Evolutionary conservation across 305 asterid genomes (phyloP).

Genomic region (Fraxinus albicans): DNA sequence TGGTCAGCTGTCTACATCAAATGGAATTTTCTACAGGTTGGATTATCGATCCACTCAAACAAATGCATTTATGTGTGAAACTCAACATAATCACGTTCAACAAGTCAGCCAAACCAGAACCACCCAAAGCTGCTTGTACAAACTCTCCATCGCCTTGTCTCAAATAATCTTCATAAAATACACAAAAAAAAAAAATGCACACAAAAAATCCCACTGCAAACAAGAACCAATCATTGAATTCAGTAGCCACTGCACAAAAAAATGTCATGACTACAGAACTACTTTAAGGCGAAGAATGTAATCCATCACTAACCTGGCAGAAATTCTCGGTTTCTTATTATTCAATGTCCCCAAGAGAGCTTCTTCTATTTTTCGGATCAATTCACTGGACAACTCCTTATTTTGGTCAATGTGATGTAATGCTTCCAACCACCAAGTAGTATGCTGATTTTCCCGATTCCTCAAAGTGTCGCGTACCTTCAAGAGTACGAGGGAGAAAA

Average conservation of each 20-base stretch:
- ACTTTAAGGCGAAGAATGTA: constrained; percentile 3
- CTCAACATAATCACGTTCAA: not conserved
- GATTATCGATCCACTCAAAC: not conserved
- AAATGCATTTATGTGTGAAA: not conserved
- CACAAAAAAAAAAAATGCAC: not conserved
- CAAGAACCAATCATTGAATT: constrained; percentile 16
- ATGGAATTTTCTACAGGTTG: not conserved
- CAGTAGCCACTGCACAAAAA: not conserved
- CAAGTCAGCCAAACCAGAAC: constrained; percentile 1
- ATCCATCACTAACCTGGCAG: constrained; percentile 64
- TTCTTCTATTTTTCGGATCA: constrained; percentile 77
- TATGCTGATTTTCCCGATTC: constrained; percentile 50
- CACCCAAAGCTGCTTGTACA: not conserved
- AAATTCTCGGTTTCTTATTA: constrained; percentile 57
- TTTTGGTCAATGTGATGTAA: constrained; percentile 78
- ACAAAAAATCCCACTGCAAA: not conserved
- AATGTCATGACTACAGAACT: constrained; percentile 10
- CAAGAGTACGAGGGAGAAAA: constrained; percentile 17
- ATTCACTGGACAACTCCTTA: constrained; percentile 52
- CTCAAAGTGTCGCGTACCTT: constrained; percentile 63
- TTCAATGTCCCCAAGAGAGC: constrained; percentile 67
- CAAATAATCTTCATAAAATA: not conserved
- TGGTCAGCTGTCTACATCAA: not conserved
- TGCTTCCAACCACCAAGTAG: constrained; percentile 92
- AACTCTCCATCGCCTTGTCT: not conserved